phyloP scores from a whole-genome alignment of 495 filamentous ascomycete genomes.

The Podospora fimiseda region DNA sequence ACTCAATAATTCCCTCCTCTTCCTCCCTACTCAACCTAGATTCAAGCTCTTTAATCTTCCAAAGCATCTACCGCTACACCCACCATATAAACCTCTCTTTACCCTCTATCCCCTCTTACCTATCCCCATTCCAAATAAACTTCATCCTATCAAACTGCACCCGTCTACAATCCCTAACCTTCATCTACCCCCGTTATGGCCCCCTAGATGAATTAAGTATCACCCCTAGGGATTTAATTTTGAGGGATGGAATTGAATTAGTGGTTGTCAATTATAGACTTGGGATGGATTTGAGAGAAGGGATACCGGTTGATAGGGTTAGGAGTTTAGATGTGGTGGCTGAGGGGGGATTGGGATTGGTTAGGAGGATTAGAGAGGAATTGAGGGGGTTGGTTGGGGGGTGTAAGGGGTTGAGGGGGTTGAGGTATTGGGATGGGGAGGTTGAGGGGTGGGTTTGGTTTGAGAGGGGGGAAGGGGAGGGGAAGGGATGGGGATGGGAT shows the following conservation, averaged over 20 bases:
- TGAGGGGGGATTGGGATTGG: not conserved
- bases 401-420: not conserved
- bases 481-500: not conserved
- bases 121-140: not conserved
- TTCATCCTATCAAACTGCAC: not conserved
- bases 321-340: not conserved
- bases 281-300: no score
- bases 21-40: not conserved
- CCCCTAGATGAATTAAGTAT: no score
- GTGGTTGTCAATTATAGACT: no score
- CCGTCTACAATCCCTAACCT: no score
- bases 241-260: no score
- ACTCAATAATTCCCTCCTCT: no score
- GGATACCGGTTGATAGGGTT: not conserved
- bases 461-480: not conserved
- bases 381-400: not conserved
- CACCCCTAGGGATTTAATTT: no score
- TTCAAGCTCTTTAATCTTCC: not conserved
- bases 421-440: not conserved
- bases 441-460: not conserved
- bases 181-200: no score
- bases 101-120: no score
- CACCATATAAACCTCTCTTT: not conserved
- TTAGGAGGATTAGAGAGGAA: not conserved
- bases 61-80: not conserved